Conservation (phyloP, 345 rosid genomes). For the Corchorus capsularis region DNA sequence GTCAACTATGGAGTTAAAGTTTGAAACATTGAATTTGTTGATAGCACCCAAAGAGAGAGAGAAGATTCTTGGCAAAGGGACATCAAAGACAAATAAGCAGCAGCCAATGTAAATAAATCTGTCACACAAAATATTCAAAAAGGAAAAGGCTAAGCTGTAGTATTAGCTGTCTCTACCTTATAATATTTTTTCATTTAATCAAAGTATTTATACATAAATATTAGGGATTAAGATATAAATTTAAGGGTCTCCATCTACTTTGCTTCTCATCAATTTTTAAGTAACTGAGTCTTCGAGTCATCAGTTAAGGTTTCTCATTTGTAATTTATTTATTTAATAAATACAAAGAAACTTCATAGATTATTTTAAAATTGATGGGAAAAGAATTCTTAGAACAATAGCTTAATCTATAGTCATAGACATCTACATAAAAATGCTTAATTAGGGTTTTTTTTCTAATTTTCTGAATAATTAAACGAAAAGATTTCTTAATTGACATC, state of each 20-base stretch:
- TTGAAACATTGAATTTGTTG: not conserved
- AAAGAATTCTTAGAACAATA: too few relatives aligned
- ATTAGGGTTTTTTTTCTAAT: too few relatives aligned
- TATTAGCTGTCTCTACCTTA: not conserved
- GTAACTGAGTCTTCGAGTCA: not conserved
- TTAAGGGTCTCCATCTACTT: too few relatives aligned
- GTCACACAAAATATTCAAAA: not conserved
- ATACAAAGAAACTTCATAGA: not conserved
- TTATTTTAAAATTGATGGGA: not conserved
- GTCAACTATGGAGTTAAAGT: constrained; percentile 3
- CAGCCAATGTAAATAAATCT: not conserved
- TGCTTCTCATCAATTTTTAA: too few relatives aligned
- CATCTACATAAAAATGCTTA: too few relatives aligned
- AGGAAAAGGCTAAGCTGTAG: not conserved
- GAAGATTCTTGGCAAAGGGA: not conserved
- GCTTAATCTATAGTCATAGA: not conserved
- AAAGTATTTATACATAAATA: too few relatives aligned
- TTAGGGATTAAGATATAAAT: too few relatives aligned
- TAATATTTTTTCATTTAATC: not conserved
- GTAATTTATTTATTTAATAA: not conserved
- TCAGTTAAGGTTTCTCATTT: not conserved
- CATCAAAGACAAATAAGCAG: constrained; percentile 1
- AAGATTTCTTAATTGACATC: too few relatives aligned
- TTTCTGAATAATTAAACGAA: too few relatives aligned
- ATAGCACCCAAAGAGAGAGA: not conserved